These are phyloP conservation scores for Stephanodiscus minutulus DNA, from an alignment of 108 stramenopile species.

Conservation along the genomic window DNA sequence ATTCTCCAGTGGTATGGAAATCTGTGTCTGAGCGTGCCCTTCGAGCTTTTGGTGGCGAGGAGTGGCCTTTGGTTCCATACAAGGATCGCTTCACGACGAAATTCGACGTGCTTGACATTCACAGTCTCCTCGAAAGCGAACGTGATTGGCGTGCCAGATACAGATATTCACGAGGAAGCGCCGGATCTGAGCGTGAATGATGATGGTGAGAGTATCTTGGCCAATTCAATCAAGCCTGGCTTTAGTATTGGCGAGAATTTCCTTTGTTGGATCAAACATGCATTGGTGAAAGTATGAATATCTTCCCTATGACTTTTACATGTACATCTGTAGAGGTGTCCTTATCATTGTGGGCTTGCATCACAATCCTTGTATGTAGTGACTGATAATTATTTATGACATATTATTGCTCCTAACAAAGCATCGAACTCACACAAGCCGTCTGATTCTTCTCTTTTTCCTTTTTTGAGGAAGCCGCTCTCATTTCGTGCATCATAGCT, in stretches of 20 bases:
- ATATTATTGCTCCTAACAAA: background rate
- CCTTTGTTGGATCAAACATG: background rate
- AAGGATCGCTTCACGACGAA: slow-evolving; percentile 10
- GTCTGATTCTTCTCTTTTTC: background rate
- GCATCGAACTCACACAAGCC: background rate
- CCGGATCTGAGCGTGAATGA: too few relatives aligned
- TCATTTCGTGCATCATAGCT: slow-evolving; percentile 23
- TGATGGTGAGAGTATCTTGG: background rate
- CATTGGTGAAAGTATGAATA: background rate
- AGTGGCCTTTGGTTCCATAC: slow-evolving; percentile 12
- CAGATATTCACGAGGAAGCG: background rate
- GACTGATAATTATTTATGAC: background rate
- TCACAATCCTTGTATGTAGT: too few relatives aligned
- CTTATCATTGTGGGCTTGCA: too few relatives aligned
- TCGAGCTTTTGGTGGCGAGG: background rate
- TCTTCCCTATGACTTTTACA: too few relatives aligned
- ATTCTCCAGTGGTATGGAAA: slow-evolving; percentile 10
- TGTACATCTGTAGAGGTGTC: too few relatives aligned
- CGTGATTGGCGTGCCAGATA: slow-evolving; percentile 7
- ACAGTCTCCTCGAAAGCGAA: slow-evolving; percentile 4
- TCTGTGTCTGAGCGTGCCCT: slow-evolving; percentile 5
- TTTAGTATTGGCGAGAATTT: too few relatives aligned
- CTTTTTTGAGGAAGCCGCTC: slow-evolving; percentile 6
- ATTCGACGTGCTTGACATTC: slow-evolving; percentile 8
- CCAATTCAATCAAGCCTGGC: background rate